Evolutionary conservation across 2,329 filamentous ascomycete genomes (phyloP), one percentile per base, ranked within the genome.

Genomic region (Ophidiomyces ophidiicola): DNA sequence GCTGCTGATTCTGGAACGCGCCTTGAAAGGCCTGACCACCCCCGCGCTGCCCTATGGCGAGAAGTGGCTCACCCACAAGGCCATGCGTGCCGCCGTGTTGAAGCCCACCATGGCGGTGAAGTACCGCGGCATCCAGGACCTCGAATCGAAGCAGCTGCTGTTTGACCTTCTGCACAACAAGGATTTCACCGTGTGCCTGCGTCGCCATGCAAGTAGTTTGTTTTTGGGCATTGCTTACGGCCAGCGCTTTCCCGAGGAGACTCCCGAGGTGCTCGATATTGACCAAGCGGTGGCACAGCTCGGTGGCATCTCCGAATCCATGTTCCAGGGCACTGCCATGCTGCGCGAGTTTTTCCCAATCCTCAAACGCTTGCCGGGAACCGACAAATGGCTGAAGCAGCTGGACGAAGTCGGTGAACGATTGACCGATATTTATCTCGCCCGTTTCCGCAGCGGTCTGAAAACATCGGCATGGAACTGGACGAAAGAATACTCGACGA

Each of bases 161-260:
- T 31, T 24, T 37, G 42, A 45, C 5, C 17, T 50, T 7, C 41
- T 51, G 2, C 6, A 19, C 3, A 40, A 34, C 5, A 39, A 45
- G 3, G 38, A 49, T 32, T 47, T 42, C 24, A 20, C 33, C 2
- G 12, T 23, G 4, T 15, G 28, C 8, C 45, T 48, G 17, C 31
- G 44, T 7, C 42, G 43, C 14, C 46, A 42, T 15, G 21, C 41
- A 3, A 31, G 41, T 5, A 50, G 43, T 23, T 5, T 47, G 1
- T 36, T 46, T 12, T 45, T 41, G 17, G 15, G 26, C 1, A 15
- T 52, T n/a, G 41, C 42, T 4, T 51, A 50, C 42, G 50, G 50
- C 3, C 12, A 36, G 10, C 39, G 45, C 2, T 28, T 48, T 5
- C 31, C 34, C 7, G 34, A 28, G 4, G 37, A 41, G 14, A 31